Evolutionary conservation across 1,139 yeast genomes (phyloP).

Genomic region (Saccharomyces hybrid): DNA sequence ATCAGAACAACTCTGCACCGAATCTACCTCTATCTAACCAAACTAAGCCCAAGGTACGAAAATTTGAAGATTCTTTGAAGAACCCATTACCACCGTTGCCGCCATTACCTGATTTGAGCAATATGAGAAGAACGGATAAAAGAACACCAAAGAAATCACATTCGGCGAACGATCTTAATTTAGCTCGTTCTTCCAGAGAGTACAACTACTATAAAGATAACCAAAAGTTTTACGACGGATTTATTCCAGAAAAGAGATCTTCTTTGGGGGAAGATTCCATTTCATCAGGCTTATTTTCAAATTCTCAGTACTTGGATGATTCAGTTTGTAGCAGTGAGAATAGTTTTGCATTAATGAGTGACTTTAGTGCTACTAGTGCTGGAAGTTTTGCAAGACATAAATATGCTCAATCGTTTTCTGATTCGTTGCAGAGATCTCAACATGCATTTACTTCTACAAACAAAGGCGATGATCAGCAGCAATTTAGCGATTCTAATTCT

Average conservation of each 20-base stretch:
- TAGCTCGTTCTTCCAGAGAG: conserved; percentile 7
- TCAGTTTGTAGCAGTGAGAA: conserved; percentile 30
- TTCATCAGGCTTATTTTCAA: conserved; percentile 21
- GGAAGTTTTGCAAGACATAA: conserved; percentile 76
- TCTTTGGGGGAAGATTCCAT: conserved; percentile 10
- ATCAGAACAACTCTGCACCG: conserved; percentile 1
- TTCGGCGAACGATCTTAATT: conserved; percentile 22
- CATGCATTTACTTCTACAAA: conserved; percentile 1
- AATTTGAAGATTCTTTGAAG: not conserved
- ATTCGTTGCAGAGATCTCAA: conserved; percentile 28
- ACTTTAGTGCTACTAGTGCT: conserved; percentile 83
- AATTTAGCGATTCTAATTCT: conserved; percentile 5
- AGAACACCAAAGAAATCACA: conserved; percentile 20
- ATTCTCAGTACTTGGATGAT: conserved; percentile 25
- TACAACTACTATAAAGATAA: conserved; percentile 11
- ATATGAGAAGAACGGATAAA: conserved; percentile 2
- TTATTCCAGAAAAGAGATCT: conserved; percentile 12
- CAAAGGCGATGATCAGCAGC: not conserved
- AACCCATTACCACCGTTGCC: conserved; percentile 23
- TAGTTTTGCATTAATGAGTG: conserved; percentile 42
- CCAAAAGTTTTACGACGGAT: conserved; percentile 17
- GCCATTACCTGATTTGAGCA: conserved; percentile 17
- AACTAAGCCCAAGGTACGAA: not conserved
- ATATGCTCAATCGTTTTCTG: conserved; percentile 38
- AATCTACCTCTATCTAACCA: conserved; percentile 1